Percentiles rank a stretch among this genome's conserved stretches.
phyloP scores from a whole-genome alignment of 2,329 filamentous ascomycete genomes.

The Ciborinia camelliae region DNA sequence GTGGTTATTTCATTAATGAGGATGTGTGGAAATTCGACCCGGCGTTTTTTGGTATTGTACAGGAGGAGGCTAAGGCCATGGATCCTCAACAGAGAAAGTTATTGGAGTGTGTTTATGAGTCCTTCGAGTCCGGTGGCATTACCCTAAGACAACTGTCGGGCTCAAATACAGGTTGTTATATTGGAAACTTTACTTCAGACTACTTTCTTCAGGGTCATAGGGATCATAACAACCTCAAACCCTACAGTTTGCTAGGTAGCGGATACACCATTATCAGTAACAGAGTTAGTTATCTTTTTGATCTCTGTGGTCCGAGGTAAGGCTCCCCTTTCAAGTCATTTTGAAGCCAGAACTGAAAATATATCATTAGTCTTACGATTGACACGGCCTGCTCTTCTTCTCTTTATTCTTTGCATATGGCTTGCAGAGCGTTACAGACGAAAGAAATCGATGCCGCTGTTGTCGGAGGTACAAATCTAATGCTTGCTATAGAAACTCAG shows the following conservation, averaged over 20 bases:
- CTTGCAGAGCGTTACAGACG: conserved; percentile 42
- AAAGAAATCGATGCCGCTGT: conserved; percentile 39
- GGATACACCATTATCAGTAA: conserved; percentile 28
- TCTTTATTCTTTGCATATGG: conserved; percentile 44
- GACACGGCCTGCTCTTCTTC: conserved; percentile 47
- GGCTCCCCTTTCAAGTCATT: conserved; percentile 54
- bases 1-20: conserved; percentile 30
- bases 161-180: conserved; percentile 25
- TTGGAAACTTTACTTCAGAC: conserved; percentile 23
- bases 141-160: conserved; percentile 23
- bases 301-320: conserved; percentile 43
- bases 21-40: conserved; percentile 31
- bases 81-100: conserved; percentile 18
- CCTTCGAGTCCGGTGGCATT: conserved; percentile 13
- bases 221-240: conserved; percentile 27
- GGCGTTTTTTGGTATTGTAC: conserved; percentile 11
- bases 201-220: conserved; percentile 5
- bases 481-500: conserved; percentile 18
- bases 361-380: conserved; percentile 39
- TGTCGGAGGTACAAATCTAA: conserved; percentile 28
- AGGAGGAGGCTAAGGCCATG: conserved; percentile 12
- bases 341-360: conserved; percentile 39
- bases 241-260: conserved; percentile 28
- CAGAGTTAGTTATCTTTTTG: conserved; percentile 23
- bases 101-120: conserved; percentile 13